These are phyloP conservation scores for Colletotrichum godetiae DNA, from an alignment of 2,329 filamentous ascomycete genomes.

Conservation along the genomic window DNA sequence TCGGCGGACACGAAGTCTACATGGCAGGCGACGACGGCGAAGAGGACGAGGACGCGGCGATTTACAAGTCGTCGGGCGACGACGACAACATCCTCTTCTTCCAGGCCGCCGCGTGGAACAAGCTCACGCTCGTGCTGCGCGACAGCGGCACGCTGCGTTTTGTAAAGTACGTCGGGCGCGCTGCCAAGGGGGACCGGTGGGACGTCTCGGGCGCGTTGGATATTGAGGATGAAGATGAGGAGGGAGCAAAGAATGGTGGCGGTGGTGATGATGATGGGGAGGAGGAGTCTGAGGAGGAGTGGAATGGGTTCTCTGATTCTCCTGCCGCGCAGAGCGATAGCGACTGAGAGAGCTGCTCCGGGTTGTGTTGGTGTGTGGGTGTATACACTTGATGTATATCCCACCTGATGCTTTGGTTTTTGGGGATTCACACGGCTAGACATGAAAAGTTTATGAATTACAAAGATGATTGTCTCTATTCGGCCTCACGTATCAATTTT, in stretches of 20 bases:
- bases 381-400: too few relatives aligned
- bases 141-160: constrained; percentile 90
- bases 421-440: too few relatives aligned
- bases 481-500: too few relatives aligned
- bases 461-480: too few relatives aligned
- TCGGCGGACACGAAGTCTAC: constrained; percentile 88
- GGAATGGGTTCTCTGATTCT: constrained; percentile 65
- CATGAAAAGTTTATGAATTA: too few relatives aligned
- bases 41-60: constrained; percentile 75
- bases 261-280: constrained; percentile 48
- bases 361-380: too few relatives aligned
- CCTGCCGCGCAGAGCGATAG: constrained; percentile 43
- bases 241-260: constrained; percentile 42
- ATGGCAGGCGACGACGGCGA: constrained; percentile 88
- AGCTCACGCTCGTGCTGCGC: constrained; percentile 87
- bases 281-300: constrained; percentile 58
- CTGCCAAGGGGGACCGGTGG: constrained; percentile 90
- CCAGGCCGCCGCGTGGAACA: constrained; percentile 83
- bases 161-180: constrained; percentile 92
- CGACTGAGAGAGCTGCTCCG: constrained; percentile 46
- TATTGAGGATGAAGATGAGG: constrained; percentile 66
- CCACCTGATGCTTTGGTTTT: too few relatives aligned
- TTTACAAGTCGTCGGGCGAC: constrained; percentile 84
- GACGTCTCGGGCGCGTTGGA: constrained; percentile 86
- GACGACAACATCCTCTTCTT: constrained; percentile 78